A percentile compares a stretch with the other conserved stretches of the same genome.
phyloP scores from a whole-genome alignment of 305 asterid genomes.

The Plantago coronopus region DNA sequence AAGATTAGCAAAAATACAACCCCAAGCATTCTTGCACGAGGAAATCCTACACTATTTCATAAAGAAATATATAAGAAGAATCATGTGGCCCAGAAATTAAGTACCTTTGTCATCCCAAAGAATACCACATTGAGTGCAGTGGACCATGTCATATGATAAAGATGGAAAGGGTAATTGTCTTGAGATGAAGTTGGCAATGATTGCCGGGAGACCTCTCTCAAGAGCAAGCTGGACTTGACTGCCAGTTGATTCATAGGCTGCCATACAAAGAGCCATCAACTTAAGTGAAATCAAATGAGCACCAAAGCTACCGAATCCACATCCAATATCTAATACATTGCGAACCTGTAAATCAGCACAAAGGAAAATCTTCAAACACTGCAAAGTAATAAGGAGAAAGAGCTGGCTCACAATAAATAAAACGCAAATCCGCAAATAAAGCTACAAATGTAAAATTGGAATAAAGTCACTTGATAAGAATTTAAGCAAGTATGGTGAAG shows the following conservation, averaged over 20 bases:
- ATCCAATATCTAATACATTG: conserved; percentile 84
- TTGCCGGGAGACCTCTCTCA: conserved; percentile 99
- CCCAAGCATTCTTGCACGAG: conserved; percentile 12
- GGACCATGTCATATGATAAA: conserved; percentile 92
- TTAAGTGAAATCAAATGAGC: conserved; percentile 85
- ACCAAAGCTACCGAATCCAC: conserved; percentile 98
- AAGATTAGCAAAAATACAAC: neutral
- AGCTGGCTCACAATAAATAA: conserved; percentile 5
- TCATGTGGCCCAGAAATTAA: conserved; percentile 4
- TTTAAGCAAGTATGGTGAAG: conserved; percentile 14
- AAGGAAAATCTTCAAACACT: conserved; percentile 14
- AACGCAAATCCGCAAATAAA: conserved; percentile 2
- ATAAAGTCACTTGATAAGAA: neutral
- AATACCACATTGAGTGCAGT: conserved; percentile 93
- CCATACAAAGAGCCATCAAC: conserved; percentile 86
- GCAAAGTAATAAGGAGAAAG: neutral
- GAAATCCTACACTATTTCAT: conserved; percentile 5
- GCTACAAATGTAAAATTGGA: conserved; percentile 4
- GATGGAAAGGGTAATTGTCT: conserved; percentile 92
- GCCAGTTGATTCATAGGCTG: conserved; percentile 92
- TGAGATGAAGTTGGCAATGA: conserved; percentile 75
- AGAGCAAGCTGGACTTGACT: conserved; percentile 97
- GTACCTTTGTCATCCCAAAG: conserved; percentile 91
- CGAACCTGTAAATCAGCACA: conserved; percentile 61
- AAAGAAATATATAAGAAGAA: conserved; percentile 13